Base-by-base conservation (phyloP, 495 filamentous ascomycete genomes). In the Aspergillus ostianus region DNA sequence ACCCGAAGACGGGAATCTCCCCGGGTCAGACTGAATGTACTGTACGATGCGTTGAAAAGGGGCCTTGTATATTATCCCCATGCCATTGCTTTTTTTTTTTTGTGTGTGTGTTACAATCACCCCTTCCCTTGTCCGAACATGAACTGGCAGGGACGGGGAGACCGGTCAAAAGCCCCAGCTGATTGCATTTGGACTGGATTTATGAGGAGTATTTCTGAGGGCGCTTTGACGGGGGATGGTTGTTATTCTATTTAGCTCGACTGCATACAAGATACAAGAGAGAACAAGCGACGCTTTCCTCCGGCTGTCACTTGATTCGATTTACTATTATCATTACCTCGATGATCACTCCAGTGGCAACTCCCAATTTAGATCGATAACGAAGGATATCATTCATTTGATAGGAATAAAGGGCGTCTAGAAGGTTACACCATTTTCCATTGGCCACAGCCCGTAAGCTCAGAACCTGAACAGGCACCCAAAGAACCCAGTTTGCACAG, bases 1-100 rank as follows among this genome's bases (percentile, higher is more conserved):
- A 27, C 47, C 68, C 2, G 62, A 75, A 23, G 72, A 73, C 20
- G 72, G 70, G 53, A 60, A 59, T 29, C 19, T 36, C 8, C n/a
- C 36, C 36, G 36, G 36, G 36, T 8, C 36, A 41, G 36, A 8
- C 36, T 41, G 36, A 41, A 41, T 41, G 36, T 41, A 41, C 36
- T 41, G 36, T 41, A 41, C 10, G 36, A 41, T 41, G 36, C 36
- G 10, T 44, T 56, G 15, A 32, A n/a, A 45, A 47, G 6, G 54
- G 41, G 53, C 47, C 26, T 32, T 62, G 60, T 67, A 62, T 61
- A 64, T 64, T 60, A 62, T 45, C 55, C 26, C 55, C 56, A 41
- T 56, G 29, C 32, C 15, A 19, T 32, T 59, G 48, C 49, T 53
- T 44, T 48, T 9, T 19, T 46, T 54, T 48, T 18, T 48, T 53